Conservation (phyloP, 768 basidiomycete genomes). For the Lactifluus piperatus region DNA sequence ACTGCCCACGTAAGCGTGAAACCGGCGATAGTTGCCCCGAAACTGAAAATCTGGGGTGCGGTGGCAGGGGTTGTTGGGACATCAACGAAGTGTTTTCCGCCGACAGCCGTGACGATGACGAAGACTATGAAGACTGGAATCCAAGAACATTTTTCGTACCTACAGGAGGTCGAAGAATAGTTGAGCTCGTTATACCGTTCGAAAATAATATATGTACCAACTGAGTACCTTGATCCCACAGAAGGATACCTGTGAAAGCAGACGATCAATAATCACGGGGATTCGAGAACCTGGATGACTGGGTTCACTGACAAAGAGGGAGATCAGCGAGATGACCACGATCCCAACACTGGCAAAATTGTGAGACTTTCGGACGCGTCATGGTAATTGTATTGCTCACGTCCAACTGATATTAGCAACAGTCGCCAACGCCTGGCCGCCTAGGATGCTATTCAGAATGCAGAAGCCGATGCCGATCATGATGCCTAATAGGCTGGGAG, state of each 20-base stretch:
- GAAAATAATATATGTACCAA: conserved; percentile 30
- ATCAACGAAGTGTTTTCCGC: conserved; percentile 56
- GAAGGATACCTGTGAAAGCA: conserved; percentile 42
- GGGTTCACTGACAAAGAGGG: conserved; percentile 38
- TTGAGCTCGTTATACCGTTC: neutral
- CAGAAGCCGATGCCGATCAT: conserved; percentile 48
- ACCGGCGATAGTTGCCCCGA: conserved; percentile 62
- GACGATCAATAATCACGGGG: neutral
- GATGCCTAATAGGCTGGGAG: conserved; percentile 40
- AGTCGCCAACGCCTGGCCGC: conserved; percentile 50
- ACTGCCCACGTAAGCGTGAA: conserved; percentile 58
- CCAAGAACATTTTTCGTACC: conserved; percentile 75
- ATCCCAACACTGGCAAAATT: conserved; percentile 48
- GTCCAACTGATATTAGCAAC: conserved; percentile 44
- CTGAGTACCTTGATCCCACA: conserved; percentile 58
- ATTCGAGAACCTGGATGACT: neutral
- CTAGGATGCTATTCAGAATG: conserved; percentile 51
- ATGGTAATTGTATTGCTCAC: conserved; percentile 25
- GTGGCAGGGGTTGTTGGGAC: conserved; percentile 45
- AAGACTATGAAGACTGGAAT: conserved; percentile 70
- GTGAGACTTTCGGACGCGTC: neutral
- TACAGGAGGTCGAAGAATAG: conserved; percentile 18
- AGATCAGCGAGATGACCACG: conserved; percentile 62
- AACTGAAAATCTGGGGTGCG: conserved; percentile 47
- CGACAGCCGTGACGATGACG: conserved; percentile 61